Conservation (phyloP, 352 stramenopile species). For the Phytophthora fragariae region DNA sequence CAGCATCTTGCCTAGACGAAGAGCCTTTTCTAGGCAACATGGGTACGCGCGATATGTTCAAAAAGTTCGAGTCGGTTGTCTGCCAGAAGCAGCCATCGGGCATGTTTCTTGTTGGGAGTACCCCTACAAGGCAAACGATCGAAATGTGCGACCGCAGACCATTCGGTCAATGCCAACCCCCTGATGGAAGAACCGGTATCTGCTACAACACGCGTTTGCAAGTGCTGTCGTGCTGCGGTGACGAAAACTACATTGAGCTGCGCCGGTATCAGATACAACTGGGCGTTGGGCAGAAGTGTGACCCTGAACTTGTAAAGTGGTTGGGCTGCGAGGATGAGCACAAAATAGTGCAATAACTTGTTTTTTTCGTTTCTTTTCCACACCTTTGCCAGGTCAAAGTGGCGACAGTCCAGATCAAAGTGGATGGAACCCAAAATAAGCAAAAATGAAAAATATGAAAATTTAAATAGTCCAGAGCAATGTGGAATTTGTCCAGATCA, state of each 20-base stretch:
- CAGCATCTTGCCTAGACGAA: slow-evolving; percentile 17
- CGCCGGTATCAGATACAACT: slow-evolving; percentile 27
- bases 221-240: slow-evolving; percentile 29
- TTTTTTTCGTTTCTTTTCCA: too few species aligned
- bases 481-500: too few species aligned
- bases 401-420: too few species aligned
- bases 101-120: not conserved
- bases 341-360: not conserved
- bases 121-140: slow-evolving; percentile 17
- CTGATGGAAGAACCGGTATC: slow-evolving; percentile 13
- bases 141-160: slow-evolving; percentile 36
- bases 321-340: slow-evolving; percentile 10
- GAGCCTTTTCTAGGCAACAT: slow-evolving; percentile 23
- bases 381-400: too few species aligned
- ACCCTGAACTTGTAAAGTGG: slow-evolving; percentile 26
- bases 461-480: too few species aligned
- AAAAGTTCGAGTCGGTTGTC: slow-evolving; percentile 12
- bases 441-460: too few species aligned
- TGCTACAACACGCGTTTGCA: slow-evolving; percentile 39
- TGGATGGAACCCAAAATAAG: too few species aligned
- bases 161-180: slow-evolving; percentile 22
- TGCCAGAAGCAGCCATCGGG: slow-evolving; percentile 25
- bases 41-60: slow-evolving; percentile 21
- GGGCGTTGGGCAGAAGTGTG: slow-evolving; percentile 17
- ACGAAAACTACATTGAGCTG: slow-evolving; percentile 29